A percentile compares a stretch with the other conserved stretches of the same genome.
Evolutionary conservation across 306 rosid genomes (phyloP).

Genomic region (Mimosa bimucronata): DNA sequence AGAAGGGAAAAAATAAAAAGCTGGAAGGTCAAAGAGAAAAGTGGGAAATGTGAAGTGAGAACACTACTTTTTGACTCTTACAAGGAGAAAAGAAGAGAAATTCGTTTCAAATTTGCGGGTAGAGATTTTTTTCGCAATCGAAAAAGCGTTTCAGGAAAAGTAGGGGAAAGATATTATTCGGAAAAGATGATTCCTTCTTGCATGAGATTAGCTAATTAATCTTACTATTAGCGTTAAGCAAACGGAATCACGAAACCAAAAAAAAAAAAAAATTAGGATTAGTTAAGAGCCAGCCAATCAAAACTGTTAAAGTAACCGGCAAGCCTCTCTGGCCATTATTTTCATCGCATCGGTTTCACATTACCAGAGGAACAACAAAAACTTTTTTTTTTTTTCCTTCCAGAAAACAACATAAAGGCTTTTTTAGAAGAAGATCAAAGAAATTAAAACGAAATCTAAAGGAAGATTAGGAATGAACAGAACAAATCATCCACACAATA

Average conservation of each 20-base stretch:
- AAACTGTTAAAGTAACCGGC: not conserved
- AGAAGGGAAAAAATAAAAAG: not conserved
- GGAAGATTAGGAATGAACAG: not conserved
- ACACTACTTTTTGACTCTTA: conserved; percentile 6
- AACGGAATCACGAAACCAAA: not conserved
- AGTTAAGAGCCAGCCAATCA: conserved; percentile 13
- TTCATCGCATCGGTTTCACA: conserved; percentile 24
- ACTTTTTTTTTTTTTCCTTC: no score
- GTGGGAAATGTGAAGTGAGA: conserved; percentile 10
- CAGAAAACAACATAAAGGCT: not conserved
- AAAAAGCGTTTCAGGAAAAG: not conserved
- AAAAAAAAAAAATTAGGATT: not conserved
- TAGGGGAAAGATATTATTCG: not conserved
- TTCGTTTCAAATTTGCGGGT: not conserved
- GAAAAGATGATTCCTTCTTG: not conserved
- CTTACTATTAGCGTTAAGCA: not conserved
- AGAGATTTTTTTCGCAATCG: not conserved
- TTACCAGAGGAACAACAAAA: not conserved
- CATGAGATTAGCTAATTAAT: not conserved
- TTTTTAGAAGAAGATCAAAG: not conserved
- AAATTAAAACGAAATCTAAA: not conserved
- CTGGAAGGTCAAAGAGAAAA: not conserved
- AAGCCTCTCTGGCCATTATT: conserved; percentile 2
- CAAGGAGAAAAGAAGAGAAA: not conserved
- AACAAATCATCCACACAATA: not conserved